Evolutionary conservation across 371 early-diverging fungal species (phyloP), one percentile per base, ranked within the genome.

Genomic region (Apophysomyces variabilis): DNA sequence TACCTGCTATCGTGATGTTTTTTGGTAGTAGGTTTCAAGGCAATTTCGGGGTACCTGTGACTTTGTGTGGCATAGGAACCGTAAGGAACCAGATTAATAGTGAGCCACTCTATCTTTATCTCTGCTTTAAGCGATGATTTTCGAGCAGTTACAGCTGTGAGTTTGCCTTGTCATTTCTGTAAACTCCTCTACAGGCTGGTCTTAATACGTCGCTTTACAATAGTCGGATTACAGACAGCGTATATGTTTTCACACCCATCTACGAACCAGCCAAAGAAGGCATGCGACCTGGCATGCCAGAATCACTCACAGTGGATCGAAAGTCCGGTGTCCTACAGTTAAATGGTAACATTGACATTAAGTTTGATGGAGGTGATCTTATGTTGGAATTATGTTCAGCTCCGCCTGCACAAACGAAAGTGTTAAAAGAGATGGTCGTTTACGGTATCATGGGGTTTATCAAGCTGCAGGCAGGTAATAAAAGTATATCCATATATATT

Each of bases 391-490:
- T 18, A 6, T 38, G 14, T 66, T 36, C 47, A 71, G 76, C 75
- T 35, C 67, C 75, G 38, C 73, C 67, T 26, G 54, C 56, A 14
- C 59, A 68, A 13, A 68, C 61, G 7, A 57, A 47, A 8, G 66
- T 66, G 32, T 18, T 67, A 39, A 71, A 57, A 46, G 75, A 76
- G 63, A 16, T 76, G 41, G 44, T 70, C 5, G 71, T 76, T 0
- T 73, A 76, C 71, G 94, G 95, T 38, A 81, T 94, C 46, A 44
- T 94, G 41, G 96, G 95, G 7, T 84, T 92, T 57, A 87, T 93
- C 43, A 73, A 75, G n/a, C 76, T 94, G 16, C 84, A 90, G 65
- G 86, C 91, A 61, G 93, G 93, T 87, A 76, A 61, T 68, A 39
- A 43, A 63, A 56, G 32, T 26, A 26, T 26, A 26, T 26, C 32